Percentiles rank a stretch among this genome's conserved stretches.
Evolutionary conservation across 139 green algal species (phyloP).

Genomic region (Micromonas commoda): DNA sequence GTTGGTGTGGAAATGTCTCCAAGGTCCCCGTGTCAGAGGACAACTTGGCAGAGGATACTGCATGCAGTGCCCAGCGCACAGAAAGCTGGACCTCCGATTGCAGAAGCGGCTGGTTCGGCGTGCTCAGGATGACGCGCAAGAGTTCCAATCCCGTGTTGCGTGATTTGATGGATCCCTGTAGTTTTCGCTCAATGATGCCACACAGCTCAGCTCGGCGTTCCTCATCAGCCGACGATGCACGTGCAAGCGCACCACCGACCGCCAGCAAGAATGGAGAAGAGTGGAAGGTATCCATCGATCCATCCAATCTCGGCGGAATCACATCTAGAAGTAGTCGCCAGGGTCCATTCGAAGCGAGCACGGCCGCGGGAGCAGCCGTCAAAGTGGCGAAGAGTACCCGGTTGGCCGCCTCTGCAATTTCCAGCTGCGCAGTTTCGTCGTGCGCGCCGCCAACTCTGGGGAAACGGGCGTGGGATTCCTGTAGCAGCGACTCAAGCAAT

Average conservation of each 20-base stretch:
- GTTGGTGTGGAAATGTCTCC: neutral
- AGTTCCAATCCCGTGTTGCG: neutral
- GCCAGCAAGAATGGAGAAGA: neutral
- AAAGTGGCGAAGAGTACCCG: too few relatives aligned
- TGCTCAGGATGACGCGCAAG: neutral
- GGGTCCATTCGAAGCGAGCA: neutral
- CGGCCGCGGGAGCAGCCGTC: too few relatives aligned
- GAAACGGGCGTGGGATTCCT: too few relatives aligned
- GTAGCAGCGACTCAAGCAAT: too few relatives aligned
- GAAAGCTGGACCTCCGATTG: neutral
- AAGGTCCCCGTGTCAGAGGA: neutral
- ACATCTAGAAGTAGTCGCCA: neutral
- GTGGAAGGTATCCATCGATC: neutral
- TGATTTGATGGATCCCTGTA: neutral
- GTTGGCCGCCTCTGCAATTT: too few relatives aligned
- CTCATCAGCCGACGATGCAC: neutral
- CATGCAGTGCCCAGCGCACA: neutral
- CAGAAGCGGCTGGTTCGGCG: neutral
- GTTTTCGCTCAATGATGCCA: neutral
- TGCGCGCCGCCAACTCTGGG: too few relatives aligned
- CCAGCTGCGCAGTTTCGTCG: too few relatives aligned
- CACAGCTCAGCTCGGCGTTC: neutral
- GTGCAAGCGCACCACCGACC: neutral
- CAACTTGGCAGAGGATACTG: neutral
- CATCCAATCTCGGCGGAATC: neutral